Percentiles rank a stretch among this genome's conserved stretches.
These are phyloP conservation scores for Eutrema heterophyllum DNA, from an alignment of 345 rosid species.

Conservation along the genomic window DNA sequence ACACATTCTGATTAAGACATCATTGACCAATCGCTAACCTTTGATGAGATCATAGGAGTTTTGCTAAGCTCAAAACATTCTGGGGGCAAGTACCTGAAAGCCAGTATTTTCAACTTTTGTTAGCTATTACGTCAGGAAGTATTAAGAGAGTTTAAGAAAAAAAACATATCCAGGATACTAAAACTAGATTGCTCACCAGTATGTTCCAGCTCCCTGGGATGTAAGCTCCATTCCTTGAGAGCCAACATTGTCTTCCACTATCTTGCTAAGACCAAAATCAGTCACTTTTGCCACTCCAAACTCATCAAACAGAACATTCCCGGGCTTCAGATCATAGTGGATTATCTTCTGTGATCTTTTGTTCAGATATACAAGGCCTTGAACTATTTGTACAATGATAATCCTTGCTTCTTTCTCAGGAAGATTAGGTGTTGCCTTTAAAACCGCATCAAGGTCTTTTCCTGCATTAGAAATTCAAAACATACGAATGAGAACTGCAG, in stretches of 20 bases:
- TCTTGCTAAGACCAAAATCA: constrained; percentile 99
- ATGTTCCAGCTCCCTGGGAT: constrained; percentile 99
- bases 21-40: constrained; percentile 46
- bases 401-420: constrained; percentile 97
- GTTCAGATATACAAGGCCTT: constrained; percentile 92
- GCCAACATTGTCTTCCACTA: constrained; percentile 89
- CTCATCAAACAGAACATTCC: constrained; percentile 96
- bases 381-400: constrained; percentile 89
- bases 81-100: constrained; percentile 91
- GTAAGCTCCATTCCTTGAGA: constrained; percentile 99
- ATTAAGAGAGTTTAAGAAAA: background rate
- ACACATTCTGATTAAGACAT: background rate
- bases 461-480: constrained; percentile 44
- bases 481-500: constrained; percentile 7
- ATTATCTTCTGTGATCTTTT: constrained; percentile 83
- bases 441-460: constrained; percentile 96
- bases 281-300: constrained; percentile 96
- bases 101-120: background rate
- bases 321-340: constrained; percentile 98
- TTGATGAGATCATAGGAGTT: constrained; percentile 92
- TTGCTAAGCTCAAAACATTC: constrained; percentile 96
- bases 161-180: background rate
- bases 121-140: background rate
- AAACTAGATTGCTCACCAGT: constrained; percentile 60
- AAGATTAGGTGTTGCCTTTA: constrained; percentile 87